A percentile compares a stretch with the other conserved stretches of the same genome.
Evolutionary conservation across 306 rosid species (phyloP).

Genomic region (Rubus idaeus): DNA sequence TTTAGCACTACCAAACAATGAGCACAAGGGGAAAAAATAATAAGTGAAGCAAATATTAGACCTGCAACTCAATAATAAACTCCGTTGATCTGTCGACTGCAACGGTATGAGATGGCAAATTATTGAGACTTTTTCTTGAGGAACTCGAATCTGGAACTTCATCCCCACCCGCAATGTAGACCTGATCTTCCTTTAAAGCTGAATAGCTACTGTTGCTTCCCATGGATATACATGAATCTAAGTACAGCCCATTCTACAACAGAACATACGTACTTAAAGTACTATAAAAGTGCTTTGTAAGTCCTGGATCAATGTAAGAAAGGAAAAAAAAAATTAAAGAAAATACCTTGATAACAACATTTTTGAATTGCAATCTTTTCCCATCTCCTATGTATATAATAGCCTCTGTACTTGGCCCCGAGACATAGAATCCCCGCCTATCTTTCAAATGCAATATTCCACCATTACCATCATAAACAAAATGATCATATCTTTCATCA

Average conservation of each 20-base stretch:
- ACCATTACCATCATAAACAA: conserved; percentile 87
- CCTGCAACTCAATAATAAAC: conserved; percentile 81
- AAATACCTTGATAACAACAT: conserved; percentile 76
- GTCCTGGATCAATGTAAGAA: not conserved
- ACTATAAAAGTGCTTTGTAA: not conserved
- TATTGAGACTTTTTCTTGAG: conserved; percentile 37
- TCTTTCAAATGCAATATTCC: conserved; percentile 70
- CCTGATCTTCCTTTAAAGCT: conserved; percentile 60
- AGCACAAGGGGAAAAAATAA: not conserved
- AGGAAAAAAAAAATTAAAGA: conserved; percentile 3
- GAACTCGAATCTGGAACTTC: conserved; percentile 37
- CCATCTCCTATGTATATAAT: conserved; percentile 82
- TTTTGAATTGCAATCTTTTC: conserved; percentile 87
- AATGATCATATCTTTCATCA: conserved; percentile 65
- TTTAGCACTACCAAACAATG: not conserved
- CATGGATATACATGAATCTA: conserved; percentile 90
- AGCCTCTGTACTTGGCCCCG: conserved; percentile 61
- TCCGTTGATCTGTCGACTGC: conserved; percentile 45
- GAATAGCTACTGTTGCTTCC: conserved; percentile 92
- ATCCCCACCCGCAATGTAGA: conserved; percentile 53
- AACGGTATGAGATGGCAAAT: conserved; percentile 36
- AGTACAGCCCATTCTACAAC: conserved; percentile 60
- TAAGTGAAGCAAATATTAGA: conserved; percentile 32
- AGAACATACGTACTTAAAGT: not conserved
- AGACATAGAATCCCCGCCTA: conserved; percentile 53